Base-by-base conservation (phyloP, 2,329 filamentous ascomycete genomes). In the Monilinia polystroma region DNA sequence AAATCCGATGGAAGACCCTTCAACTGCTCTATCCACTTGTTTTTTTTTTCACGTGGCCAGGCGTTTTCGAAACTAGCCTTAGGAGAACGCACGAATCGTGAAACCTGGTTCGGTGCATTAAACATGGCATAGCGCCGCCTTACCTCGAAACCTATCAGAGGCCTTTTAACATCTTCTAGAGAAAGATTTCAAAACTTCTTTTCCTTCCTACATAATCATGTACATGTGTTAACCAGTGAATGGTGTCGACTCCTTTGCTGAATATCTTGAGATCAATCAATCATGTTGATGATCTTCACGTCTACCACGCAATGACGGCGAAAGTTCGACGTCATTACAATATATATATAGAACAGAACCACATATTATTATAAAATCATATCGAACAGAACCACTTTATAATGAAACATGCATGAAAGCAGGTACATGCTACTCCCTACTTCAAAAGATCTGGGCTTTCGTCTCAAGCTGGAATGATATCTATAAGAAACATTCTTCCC, bases 271-370 rank as follows among this genome's bases (percentile, higher is more conserved):
- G 6, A n/a, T 47, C 45, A 47, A 20, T n/a, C 29, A 23, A 49
- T 23, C 8, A 12, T 38, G 20, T 38, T 5, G 29, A 23, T n/a
- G 57, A 49, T 60, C 57, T 49, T 51, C 29, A 18, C 32, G 43
- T 10, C 26, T 6, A 60, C 49, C 26, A 51, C n/a, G 16, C 14
- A 45, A 60, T 51, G 20, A 38, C 12, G 29, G 57, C 29, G 43
- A 60, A 60, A 16, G 14, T 51, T 51, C n/a, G 45, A 35, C 57
- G 57, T 51, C 43, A 51, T 35, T n/a, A 23, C 7, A 49, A 51
- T 51, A 35, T 58, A 58, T 51, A 51, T 60, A 35, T 59, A 47
- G 18, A 35, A n/a, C 12, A 49, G 57, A 16, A 23, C 57, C 57
- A 59, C 57, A 35, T 49, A 59, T 49, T 35, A 59, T 38, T 8